Evolutionary conservation across 352 stramenopile genomes (phyloP).

Genomic region (Phytophthora meadii): DNA sequence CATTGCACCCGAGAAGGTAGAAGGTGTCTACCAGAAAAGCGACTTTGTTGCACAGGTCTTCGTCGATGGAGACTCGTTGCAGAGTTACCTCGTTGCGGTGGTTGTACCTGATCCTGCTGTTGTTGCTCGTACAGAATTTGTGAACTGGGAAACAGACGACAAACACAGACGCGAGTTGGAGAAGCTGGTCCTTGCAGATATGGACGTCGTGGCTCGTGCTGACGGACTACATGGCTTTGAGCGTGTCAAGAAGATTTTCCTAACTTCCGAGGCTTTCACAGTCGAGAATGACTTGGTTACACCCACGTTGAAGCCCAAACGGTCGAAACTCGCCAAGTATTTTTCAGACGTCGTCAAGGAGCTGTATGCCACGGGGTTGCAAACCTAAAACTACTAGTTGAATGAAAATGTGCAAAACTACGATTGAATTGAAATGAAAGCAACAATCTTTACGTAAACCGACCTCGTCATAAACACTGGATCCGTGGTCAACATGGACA

Average conservation of each 20-base stretch:
- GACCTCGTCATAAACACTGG: constrained; percentile 12
- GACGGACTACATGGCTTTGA: constrained; percentile 91
- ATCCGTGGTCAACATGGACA: constrained; percentile 16
- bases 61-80: constrained; percentile 94
- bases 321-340: constrained; percentile 57
- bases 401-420: too few relatives aligned
- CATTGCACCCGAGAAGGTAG: constrained; percentile 95
- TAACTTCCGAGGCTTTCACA: constrained; percentile 86
- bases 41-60: constrained; percentile 92
- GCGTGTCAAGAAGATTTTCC: constrained; percentile 87
- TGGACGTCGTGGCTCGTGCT: constrained; percentile 43
- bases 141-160: constrained; percentile 13
- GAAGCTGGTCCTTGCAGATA: constrained; percentile 36
- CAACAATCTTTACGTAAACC: not conserved
- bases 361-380: constrained; percentile 45
- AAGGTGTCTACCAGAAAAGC: constrained; percentile 92
- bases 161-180: constrained; percentile 26
- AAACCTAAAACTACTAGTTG: not conserved
- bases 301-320: constrained; percentile 97
- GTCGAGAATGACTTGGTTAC: constrained; percentile 93
- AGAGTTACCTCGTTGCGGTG: constrained; percentile 93
- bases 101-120: constrained; percentile 92
- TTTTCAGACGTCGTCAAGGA: constrained; percentile 57
- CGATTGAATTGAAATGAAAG: too few relatives aligned
- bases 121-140: constrained; percentile 15